Evolutionary conservation across 345 rosid genomes (phyloP).

Genomic region (Hibiscus tridactylites): DNA sequence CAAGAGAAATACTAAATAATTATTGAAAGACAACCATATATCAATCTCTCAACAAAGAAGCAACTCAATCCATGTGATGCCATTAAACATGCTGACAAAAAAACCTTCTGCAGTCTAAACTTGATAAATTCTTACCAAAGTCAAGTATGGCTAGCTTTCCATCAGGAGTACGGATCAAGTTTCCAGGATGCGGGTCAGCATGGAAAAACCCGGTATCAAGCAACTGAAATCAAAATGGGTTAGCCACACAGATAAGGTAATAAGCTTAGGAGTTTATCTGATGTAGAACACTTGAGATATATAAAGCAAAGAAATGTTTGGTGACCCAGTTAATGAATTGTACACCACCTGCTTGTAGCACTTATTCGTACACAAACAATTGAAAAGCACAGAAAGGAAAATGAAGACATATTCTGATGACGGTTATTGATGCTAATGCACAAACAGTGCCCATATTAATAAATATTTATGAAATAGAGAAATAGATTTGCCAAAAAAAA

Average conservation of each 20-base stretch:
- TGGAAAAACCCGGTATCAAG: slow-evolving; percentile 98
- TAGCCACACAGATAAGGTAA: slow-evolving; percentile 1
- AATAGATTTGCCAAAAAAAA: not conserved
- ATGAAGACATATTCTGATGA: not conserved
- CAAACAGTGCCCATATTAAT: not conserved
- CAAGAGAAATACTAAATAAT: not conserved
- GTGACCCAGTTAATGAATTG: not conserved
- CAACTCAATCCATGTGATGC: not conserved
- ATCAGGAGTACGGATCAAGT: slow-evolving; percentile 92
- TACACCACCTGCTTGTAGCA: not conserved
- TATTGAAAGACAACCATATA: not conserved
- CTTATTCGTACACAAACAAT: not conserved
- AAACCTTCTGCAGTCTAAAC: not conserved
- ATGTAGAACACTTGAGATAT: not conserved
- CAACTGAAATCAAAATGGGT: slow-evolving; percentile 39
- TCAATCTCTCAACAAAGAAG: not conserved
- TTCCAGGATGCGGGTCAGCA: slow-evolving; percentile 99
- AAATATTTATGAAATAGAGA: not conserved
- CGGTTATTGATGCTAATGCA: not conserved
- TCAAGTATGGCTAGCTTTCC: slow-evolving; percentile 96
- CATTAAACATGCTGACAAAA: not conserved
- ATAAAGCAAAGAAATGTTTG: not conserved
- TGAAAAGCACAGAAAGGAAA: not conserved
- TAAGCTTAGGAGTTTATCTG: not conserved
- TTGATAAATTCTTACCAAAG: slow-evolving; percentile 57